phyloP scores from a whole-genome alignment of 768 basidiomycete genomes.

The Galerina sulciceps region DNA sequence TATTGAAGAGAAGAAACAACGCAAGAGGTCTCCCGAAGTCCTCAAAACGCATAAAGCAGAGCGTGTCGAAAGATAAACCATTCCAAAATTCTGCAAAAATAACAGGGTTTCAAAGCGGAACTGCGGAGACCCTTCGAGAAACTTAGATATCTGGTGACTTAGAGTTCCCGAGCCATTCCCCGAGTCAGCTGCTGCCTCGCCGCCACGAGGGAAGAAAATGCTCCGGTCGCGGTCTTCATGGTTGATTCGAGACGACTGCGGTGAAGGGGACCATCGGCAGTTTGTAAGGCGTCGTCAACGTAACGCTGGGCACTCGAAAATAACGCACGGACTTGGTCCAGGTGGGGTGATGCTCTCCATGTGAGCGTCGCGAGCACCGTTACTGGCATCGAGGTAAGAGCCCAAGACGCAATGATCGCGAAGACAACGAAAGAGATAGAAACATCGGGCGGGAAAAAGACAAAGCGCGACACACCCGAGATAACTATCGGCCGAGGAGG shows the following conservation, averaged over 20 bases:
- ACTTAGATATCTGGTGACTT: neutral
- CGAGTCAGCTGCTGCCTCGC: neutral
- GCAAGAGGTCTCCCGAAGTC: too few relatives aligned
- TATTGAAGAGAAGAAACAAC: neutral
- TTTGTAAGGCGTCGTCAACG: too few relatives aligned
- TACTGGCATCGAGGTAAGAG: too few relatives aligned
- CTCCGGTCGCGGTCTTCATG: neutral
- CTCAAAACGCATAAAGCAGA: too few relatives aligned
- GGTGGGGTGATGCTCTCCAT: too few relatives aligned
- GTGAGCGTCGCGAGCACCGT: too few relatives aligned
- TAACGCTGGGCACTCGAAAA: too few relatives aligned
- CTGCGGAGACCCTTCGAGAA: neutral
- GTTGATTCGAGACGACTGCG: neutral
- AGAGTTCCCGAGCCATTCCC: conserved; percentile 15
- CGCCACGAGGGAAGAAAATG: neutral
- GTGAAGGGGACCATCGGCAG: too few relatives aligned
- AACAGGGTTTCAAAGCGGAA: neutral
- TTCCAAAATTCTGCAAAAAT: neutral
- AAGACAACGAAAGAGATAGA: neutral
- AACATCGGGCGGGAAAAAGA: neutral
- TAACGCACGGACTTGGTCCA: too few relatives aligned
- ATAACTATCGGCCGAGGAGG: neutral
- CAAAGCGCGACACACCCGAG: neutral
- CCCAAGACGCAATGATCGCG: neutral
- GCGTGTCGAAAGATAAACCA: neutral